Evolutionary conservation across 805 yeast species (phyloP).

Genomic region (Hemisphaericaspora nanyangensis): DNA sequence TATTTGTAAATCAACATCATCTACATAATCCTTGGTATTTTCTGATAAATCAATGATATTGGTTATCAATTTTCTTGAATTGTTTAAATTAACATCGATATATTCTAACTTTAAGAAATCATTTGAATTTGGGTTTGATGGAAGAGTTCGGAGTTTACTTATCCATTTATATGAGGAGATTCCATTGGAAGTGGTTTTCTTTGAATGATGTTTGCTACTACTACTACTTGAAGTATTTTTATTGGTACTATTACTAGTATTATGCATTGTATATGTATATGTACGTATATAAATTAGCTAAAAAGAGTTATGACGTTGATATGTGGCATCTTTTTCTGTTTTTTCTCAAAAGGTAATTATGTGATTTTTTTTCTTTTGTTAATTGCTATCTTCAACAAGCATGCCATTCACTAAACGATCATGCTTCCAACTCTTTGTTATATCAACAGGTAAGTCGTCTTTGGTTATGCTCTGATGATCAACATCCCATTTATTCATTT

Average conservation of each 20-base stretch:
- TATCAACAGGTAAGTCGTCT: slow-evolving; percentile 24
- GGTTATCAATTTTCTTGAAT: slow-evolving; percentile 30
- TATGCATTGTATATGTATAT: slow-evolving; percentile 1
- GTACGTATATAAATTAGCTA: not conserved
- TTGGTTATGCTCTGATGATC: slow-evolving; percentile 8
- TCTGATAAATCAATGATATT: slow-evolving; percentile 13
- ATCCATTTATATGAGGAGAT: slow-evolving; percentile 18
- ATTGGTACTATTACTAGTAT: not conserved
- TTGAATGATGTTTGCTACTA: not conserved
- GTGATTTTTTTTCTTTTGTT: too few species aligned
- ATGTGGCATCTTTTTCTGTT: too few species aligned
- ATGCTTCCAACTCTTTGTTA: slow-evolving; percentile 26
- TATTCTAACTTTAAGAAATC: slow-evolving; percentile 34
- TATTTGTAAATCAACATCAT: slow-evolving; percentile 7
- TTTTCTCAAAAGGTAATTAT: too few species aligned
- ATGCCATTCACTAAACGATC: slow-evolving; percentile 23
- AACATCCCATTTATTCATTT: slow-evolving; percentile 26
- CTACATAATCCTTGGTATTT: slow-evolving; percentile 7
- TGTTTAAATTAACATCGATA: slow-evolving; percentile 35
- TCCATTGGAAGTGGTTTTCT: not conserved
- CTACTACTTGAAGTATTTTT: not conserved
- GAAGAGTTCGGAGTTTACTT: slow-evolving; percentile 27
- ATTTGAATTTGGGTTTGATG: slow-evolving; percentile 27
- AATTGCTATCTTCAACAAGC: slow-evolving; percentile 4
- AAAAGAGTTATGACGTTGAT: not conserved